Percentiles rank a stretch among this genome's conserved stretches.
Evolutionary conservation across 805 yeast species (phyloP).

Genomic region (Alloascoidea africana): DNA sequence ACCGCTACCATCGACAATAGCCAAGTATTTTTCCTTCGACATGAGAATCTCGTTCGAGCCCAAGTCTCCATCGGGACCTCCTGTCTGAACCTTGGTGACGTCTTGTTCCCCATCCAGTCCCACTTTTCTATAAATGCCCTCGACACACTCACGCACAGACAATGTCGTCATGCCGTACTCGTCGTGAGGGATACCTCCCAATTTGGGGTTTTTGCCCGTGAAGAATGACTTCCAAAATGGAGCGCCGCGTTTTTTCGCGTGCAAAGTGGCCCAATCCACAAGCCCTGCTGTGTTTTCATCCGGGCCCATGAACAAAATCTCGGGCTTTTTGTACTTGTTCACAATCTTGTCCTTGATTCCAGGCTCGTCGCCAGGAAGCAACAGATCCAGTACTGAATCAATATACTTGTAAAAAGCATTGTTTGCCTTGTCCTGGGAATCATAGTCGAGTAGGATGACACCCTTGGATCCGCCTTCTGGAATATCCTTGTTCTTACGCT

Average conservation of each 20-base stretch:
- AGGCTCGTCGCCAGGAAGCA: conserved; percentile 54
- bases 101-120: conserved; percentile 38
- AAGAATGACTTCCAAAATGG: conserved; percentile 98
- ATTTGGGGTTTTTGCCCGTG: conserved; percentile 82
- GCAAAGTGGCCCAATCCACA: conserved; percentile 95
- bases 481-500: conserved; percentile 91
- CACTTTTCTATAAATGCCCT: conserved; percentile 71
- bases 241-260: conserved; percentile 85
- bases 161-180: conserved; percentile 95
- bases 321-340: conserved; percentile 71
- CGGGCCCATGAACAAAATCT: conserved; percentile 95
- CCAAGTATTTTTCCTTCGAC: conserved; percentile 77
- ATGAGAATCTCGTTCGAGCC: conserved; percentile 91
- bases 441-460: conserved; percentile 62
- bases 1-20: conserved; percentile 91
- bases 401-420: conserved; percentile 86
- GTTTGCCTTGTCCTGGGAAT: conserved; percentile 66
- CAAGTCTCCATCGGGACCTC: conserved; percentile 98
- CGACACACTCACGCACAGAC: conserved; percentile 85
- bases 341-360: conserved; percentile 74
- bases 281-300: conserved; percentile 96
- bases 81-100: conserved; percentile 82
- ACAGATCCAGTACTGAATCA: conserved; percentile 77
- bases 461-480: conserved; percentile 99
- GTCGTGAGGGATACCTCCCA: conserved; percentile 98